Conservation (phyloP, 805 yeast genomes). For the Candida morakotiae region DNA sequence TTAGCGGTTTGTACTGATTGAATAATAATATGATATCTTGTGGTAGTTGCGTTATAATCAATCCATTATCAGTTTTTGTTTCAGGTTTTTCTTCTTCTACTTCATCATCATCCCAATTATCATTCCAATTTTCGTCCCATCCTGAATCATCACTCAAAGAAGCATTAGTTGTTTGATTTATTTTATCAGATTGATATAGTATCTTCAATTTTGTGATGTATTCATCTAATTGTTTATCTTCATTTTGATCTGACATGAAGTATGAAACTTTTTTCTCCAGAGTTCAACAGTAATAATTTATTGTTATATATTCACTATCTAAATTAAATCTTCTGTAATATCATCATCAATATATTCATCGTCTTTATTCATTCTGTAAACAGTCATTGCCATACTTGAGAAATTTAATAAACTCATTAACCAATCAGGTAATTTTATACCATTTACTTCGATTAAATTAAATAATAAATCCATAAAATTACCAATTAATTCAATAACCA, state of each 20-base stretch:
- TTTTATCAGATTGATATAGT: slow-evolving; percentile 12
- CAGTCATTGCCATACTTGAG: slow-evolving; percentile 43
- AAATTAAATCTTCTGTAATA: slow-evolving; percentile 37
- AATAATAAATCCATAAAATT: slow-evolving; percentile 38
- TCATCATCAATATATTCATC: slow-evolving; percentile 44
- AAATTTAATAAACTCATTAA: slow-evolving; percentile 36
- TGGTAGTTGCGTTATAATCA: slow-evolving; percentile 12
- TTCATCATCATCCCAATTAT: slow-evolving; percentile 21
- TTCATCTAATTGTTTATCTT: slow-evolving; percentile 23
- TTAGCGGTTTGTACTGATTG: slow-evolving; percentile 17
- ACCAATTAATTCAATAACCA: slow-evolving; percentile 37
- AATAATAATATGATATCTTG: slow-evolving; percentile 17
- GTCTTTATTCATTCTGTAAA: slow-evolving; percentile 46
- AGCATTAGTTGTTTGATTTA: background rate
- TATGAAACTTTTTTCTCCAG: background rate
- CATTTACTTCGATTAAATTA: slow-evolving; percentile 36
- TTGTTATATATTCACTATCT: too few species aligned
- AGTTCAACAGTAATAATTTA: too few species aligned
- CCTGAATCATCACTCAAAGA: slow-evolving; percentile 2
- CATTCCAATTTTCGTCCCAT: slow-evolving; percentile 16
- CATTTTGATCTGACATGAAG: slow-evolving; percentile 3
- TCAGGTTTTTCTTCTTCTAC: slow-evolving; percentile 12
- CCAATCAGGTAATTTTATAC: slow-evolving; percentile 37
- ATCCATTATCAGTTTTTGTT: background rate
- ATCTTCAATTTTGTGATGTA: slow-evolving; percentile 27